phyloP scores from a whole-genome alignment of 768 basidiomycete species.

The Mycena latifolia region DNA sequence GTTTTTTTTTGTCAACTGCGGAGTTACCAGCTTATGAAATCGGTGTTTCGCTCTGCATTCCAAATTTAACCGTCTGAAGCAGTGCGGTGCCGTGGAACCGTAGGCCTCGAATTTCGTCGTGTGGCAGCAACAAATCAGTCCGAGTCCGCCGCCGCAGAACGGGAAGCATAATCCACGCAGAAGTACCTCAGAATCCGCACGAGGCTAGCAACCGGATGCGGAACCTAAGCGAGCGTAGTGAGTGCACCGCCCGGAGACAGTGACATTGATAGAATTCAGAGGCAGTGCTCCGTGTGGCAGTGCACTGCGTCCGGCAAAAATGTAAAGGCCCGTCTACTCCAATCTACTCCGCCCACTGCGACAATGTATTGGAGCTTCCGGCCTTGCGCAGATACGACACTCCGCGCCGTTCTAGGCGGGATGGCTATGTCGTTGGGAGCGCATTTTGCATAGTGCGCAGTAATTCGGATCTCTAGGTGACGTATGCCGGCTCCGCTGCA shows the following conservation, averaged over 20 bases:
- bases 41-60: too few relatives aligned
- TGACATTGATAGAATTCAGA: too few relatives aligned
- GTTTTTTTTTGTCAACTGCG: neutral
- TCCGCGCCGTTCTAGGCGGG: neutral
- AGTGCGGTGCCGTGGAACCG: too few relatives aligned
- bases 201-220: slow-evolving; percentile 1
- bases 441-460: too few relatives aligned
- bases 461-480: too few relatives aligned
- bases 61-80: too few relatives aligned
- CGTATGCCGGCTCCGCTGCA: neutral
- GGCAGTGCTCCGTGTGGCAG: neutral
- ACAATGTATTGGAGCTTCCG: neutral
- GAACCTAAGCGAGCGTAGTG: neutral
- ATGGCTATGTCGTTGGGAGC: neutral
- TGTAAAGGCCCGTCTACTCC: too few relatives aligned
- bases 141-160: too few relatives aligned
- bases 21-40: neutral
- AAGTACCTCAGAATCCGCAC: neutral
- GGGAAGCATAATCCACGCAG: too few relatives aligned
- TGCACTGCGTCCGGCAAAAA: too few relatives aligned
- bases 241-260: neutral
- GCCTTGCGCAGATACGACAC: neutral
- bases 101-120: too few relatives aligned
- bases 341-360: neutral
- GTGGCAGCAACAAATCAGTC: too few relatives aligned